Evolutionary conservation across 2,329 filamentous ascomycete species (phyloP).

Genomic region (Fusarium pilosicola): DNA sequence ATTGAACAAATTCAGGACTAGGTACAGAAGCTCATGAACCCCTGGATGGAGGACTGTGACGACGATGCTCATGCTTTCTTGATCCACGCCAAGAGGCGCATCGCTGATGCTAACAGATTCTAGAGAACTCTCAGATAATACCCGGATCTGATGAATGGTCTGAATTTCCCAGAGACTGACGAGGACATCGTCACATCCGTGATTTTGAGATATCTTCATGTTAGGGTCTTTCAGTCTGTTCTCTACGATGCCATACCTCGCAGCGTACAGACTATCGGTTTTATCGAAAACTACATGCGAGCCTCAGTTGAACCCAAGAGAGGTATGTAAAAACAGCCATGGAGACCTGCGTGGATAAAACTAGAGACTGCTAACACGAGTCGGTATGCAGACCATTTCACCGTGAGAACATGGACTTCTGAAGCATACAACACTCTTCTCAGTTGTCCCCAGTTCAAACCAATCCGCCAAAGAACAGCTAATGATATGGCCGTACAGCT

Average conservation of each 20-base stretch:
- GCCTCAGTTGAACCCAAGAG: conserved; percentile 50
- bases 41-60: conserved; percentile 44
- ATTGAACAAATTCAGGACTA: conserved; percentile 49
- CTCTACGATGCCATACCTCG: conserved; percentile 43
- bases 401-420: conserved; percentile 51
- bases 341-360: neutral
- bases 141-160: conserved; percentile 48
- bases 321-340: conserved; percentile 39
- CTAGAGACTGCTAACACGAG: neutral
- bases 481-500: conserved; percentile 46
- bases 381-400: conserved; percentile 47
- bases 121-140: conserved; percentile 43
- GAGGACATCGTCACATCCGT: conserved; percentile 50
- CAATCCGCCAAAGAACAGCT: conserved; percentile 36
- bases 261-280: conserved; percentile 45
- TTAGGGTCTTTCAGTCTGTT: conserved; percentile 49
- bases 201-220: conserved; percentile 50
- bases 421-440: conserved; percentile 52
- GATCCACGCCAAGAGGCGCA: conserved; percentile 34
- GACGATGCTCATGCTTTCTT: conserved; percentile 40
- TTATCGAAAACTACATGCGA: conserved; percentile 50
- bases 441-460: conserved; percentile 45
- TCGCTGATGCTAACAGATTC: conserved; percentile 42
- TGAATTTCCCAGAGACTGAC: conserved; percentile 50
- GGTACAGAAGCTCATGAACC: conserved; percentile 49